These are phyloP conservation scores for Myxozyma sirexii DNA, from an alignment of 805 yeast species.

Conservation along the genomic window DNA sequence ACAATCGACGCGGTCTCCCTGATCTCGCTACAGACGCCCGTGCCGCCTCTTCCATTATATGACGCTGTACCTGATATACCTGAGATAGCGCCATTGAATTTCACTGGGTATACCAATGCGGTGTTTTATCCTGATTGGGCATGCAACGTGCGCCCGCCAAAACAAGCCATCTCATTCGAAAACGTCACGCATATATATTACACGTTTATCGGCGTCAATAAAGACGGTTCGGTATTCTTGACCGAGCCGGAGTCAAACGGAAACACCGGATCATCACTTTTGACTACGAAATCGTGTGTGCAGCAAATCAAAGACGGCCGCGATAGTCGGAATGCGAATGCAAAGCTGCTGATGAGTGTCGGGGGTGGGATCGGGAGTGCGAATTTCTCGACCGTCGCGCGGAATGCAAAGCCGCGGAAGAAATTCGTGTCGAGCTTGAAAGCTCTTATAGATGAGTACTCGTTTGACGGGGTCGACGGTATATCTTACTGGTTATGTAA, in stretches of 20 bases:
- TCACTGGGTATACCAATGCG: slow-evolving; percentile 15
- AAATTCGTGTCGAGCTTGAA: slow-evolving; percentile 55
- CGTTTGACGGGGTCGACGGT: slow-evolving; percentile 82
- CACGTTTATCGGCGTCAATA: slow-evolving; percentile 68
- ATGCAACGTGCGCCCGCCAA: slow-evolving; percentile 13
- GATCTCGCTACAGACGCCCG: background rate
- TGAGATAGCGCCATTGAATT: background rate
- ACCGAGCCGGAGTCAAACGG: slow-evolving; percentile 45
- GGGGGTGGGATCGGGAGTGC: slow-evolving; percentile 61
- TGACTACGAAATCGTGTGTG: slow-evolving; percentile 13
- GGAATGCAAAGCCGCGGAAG: slow-evolving; percentile 45
- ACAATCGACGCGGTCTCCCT: background rate
- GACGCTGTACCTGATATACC: background rate
- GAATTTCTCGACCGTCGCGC: slow-evolving; percentile 51
- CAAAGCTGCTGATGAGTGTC: slow-evolving; percentile 68
- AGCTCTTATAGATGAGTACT: slow-evolving; percentile 52
- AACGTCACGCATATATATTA: slow-evolving; percentile 69
- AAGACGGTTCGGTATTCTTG: slow-evolving; percentile 53
- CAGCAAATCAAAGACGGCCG: slow-evolving; percentile 1
- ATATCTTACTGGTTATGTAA: background rate
- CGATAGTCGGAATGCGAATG: slow-evolving; percentile 31
- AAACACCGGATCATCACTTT: background rate
- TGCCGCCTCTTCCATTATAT: background rate
- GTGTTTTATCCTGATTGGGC: slow-evolving; percentile 31
- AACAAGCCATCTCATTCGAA: slow-evolving; percentile 58